These are phyloP conservation scores for Cenchrus americanus DNA, from an alignment of 176 grass and related monocot genomes.

Conservation along the genomic window DNA sequence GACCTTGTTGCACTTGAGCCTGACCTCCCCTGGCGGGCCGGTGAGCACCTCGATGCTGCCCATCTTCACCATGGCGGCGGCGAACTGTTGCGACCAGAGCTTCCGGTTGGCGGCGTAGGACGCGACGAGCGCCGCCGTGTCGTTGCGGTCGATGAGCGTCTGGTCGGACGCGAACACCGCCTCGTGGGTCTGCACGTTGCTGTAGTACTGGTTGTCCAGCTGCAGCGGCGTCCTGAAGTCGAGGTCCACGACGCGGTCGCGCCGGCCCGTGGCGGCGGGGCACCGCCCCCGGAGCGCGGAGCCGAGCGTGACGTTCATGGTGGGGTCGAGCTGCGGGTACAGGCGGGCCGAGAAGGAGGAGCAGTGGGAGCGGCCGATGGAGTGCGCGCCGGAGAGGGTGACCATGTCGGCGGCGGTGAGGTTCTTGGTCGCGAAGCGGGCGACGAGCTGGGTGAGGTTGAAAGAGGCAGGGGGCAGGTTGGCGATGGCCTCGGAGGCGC, in stretches of 20 bases:
- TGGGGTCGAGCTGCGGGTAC: constrained; percentile 37
- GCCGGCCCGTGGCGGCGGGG: constrained; percentile 14
- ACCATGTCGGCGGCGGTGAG: constrained; percentile 63
- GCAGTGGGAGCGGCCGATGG: constrained; percentile 73
- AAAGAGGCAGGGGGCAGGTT: constrained; percentile 33
- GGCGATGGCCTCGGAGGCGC: constrained; percentile 32
- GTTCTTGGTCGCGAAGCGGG: constrained; percentile 55
- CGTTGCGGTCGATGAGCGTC: constrained; percentile 3
- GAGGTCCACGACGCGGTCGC: constrained; percentile 36
- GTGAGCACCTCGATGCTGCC: constrained; percentile 62
- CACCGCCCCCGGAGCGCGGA: not conserved
- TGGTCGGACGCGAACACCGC: constrained; percentile 55
- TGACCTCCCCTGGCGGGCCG: constrained; percentile 44
- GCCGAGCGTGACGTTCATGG: constrained; percentile 24
- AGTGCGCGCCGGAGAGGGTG: constrained; percentile 62
- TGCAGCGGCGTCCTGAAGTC: constrained; percentile 42
- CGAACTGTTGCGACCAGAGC: constrained; percentile 48
- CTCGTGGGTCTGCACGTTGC: constrained; percentile 44
- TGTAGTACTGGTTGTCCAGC: constrained; percentile 60
- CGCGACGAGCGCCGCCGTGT: constrained; percentile 51
- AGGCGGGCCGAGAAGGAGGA: constrained; percentile 47
- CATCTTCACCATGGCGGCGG: constrained; percentile 65
- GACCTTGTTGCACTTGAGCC: constrained; percentile 43
- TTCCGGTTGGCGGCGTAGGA: constrained; percentile 34
- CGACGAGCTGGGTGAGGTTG: constrained; percentile 50